Base-by-base conservation (phyloP, 225 moss, liverwort and hornwort species). In the Marchantia paleacea region DNA sequence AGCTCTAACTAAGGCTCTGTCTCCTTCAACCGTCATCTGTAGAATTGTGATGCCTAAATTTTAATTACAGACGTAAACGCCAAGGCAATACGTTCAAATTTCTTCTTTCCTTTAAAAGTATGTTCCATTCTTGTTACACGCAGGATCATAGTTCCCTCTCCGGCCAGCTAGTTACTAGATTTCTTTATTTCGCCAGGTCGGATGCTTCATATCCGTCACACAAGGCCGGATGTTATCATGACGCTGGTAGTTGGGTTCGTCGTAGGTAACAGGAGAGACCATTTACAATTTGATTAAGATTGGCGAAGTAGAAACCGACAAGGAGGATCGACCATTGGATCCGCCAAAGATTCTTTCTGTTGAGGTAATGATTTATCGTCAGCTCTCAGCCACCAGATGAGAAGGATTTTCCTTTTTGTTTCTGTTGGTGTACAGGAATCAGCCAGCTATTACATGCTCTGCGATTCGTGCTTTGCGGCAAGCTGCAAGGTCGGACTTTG, bases 251-350 rank as follows among this genome's bases (percentile, higher is more conserved):
- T 13, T 26, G 73, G 47, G 24, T 29, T 53, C n/a, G 53, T 26
- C 28, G 55, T 90, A 95, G 93, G 91, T 99, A 79, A 99, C 99
- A n/a, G 99, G 99, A 78, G 95, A 95, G 55, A 92, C 99, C 74
- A 87, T 99, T 47, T 99, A 91, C 92, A 99, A 99, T 75, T 82
- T 99, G 81, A 83, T 99, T 81, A 94, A 95, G 75, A 90, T 99
- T 75, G 95, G 92, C 63, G 99, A 99, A 69, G 84, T 92, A 75
- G 91, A 95, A 87, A 86, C 91, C 61, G 95, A 90, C 78, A 84
- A 86, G 39, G 91, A 99, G 30, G 99, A 99, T 80, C 90, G 99
- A 80, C 99, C 99, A 50, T 15, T 90, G 78, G 88, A 99, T 60
- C 95, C 95, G 64, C 95, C 95, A 15, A 75, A 81, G 72, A 89